These are phyloP conservation scores for Barnettozyma wickerhamii DNA, from an alignment of 805 yeast species.

Conservation along the genomic window DNA sequence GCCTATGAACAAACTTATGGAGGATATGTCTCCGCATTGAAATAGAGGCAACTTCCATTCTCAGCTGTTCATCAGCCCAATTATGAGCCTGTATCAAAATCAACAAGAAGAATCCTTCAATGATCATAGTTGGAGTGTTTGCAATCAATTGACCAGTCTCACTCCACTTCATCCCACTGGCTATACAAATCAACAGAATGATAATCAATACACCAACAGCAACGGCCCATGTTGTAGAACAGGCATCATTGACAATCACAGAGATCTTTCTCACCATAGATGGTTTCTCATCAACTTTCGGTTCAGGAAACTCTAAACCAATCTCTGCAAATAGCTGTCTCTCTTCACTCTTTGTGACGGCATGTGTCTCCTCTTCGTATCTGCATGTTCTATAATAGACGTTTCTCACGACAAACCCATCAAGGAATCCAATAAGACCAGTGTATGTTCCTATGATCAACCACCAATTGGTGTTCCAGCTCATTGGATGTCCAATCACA, in stretches of 20 bases:
- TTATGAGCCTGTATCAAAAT: slow-evolving; percentile 11
- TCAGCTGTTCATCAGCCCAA: slow-evolving; percentile 8
- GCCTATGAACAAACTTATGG: slow-evolving; percentile 3
- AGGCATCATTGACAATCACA: slow-evolving; percentile 6
- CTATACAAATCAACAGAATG: slow-evolving; percentile 4
- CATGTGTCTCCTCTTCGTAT: slow-evolving; percentile 2
- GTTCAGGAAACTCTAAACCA: slow-evolving; percentile 4
- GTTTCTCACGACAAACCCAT: slow-evolving; percentile 11
- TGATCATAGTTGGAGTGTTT: slow-evolving; percentile 11
- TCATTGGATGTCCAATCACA: slow-evolving; percentile 7
- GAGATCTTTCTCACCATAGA: slow-evolving; percentile 4
- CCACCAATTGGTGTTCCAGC: slow-evolving; percentile 11
- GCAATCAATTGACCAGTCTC: slow-evolving; percentile 9
- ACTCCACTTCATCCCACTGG: slow-evolving; percentile 7
- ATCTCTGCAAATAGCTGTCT: slow-evolving; percentile 1
- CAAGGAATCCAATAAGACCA: slow-evolving; percentile 9
- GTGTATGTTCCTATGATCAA: slow-evolving; percentile 10
- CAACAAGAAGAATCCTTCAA: slow-evolving; percentile 10
- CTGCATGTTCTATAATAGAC: slow-evolving; percentile 9
- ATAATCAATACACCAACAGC: slow-evolving; percentile 4
- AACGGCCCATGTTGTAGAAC: slow-evolving; percentile 5
- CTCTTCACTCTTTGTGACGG: slow-evolving; percentile 4
- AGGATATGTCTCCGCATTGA: slow-evolving; percentile 7
- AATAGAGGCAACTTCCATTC: slow-evolving; percentile 8
- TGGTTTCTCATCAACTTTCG: background rate